Evolutionary conservation across 345 rosid genomes (phyloP), one percentile per base, ranked within the genome.

Genomic region (Linum lewisii): DNA sequence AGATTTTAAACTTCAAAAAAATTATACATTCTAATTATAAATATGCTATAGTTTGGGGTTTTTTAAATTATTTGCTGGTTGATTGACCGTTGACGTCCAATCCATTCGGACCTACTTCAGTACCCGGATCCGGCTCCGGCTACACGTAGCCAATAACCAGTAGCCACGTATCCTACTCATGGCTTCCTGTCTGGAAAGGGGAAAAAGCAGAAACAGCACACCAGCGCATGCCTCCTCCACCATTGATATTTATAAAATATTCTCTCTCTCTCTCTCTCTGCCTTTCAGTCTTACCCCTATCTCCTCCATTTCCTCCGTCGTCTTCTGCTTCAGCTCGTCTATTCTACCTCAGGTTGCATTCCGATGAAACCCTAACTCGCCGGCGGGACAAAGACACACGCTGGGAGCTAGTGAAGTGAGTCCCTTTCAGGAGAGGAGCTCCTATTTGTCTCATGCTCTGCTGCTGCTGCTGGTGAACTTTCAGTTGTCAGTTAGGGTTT

Each of bases 281-380:
- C 25, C 7, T 20, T 23, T 20, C 56, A 6, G 22, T 20, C 13
- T 22, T 51, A 7, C 11, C 56, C 56, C 56, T 24, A 24, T 13
- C 56, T 52, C 56, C 56, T 11, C 56, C n/a, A n/a, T n/a, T n/a
- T n/a, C n/a, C n/a, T n/a, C n/a, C n/a, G 11, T 24, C 56, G 24
- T 11, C 56, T 52, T 24, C 56, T 21, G 8, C 25, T 21, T 21
- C 25, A 52, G 8, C 15, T 24, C 24, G 24, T 52, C 7, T 21
- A 13, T 5, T 21, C 24, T 16, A 11, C 47, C 18, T 11, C 15
- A 11, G 1, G 4, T 52, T 24, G 24, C 24, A 52, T 20, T 52
- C 56, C 25, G 56, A n/a, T 52, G 56, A 52, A 52, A 52, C 56
- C 56, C 25, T 52, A 24, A 21, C 16, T 20, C 56, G 56, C 24